phyloP scores from a whole-genome alignment of 495 filamentous ascomycete species.

The Eremomyces bilateralis region DNA sequence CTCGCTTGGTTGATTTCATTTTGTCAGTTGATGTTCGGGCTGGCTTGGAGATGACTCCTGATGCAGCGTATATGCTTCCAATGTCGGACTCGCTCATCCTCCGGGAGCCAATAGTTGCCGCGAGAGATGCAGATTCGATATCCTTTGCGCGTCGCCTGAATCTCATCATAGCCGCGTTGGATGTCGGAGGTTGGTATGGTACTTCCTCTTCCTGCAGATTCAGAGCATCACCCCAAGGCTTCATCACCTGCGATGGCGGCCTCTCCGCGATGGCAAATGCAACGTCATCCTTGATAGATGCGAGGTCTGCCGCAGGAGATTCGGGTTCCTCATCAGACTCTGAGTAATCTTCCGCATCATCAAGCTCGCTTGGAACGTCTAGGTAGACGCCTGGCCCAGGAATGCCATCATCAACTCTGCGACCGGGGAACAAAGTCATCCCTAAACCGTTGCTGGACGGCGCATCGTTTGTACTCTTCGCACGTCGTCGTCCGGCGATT shows the following conservation, averaged over 20 bases:
- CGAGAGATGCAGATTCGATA: conserved; percentile 14
- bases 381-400: conserved; percentile 15
- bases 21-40: conserved; percentile 5
- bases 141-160: conserved; percentile 13
- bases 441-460: conserved; percentile 4
- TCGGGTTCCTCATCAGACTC: conserved; percentile 8
- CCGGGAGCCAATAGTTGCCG: conserved; percentile 17
- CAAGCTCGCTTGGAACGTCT: conserved; percentile 13
- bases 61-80: conserved; percentile 10
- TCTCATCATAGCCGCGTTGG: conserved; percentile 16
- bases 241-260: not conserved
- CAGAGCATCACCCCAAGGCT: conserved; percentile 14
- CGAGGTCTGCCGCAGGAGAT: conserved; percentile 12
- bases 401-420: conserved; percentile 13
- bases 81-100: conserved; percentile 15
- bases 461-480: conserved; percentile 15
- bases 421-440: conserved; percentile 4
- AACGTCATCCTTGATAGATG: conserved; percentile 2
- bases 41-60: conserved; percentile 7
- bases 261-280: not conserved
- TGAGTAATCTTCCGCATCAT: conserved; percentile 10
- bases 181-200: conserved; percentile 14
- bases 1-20: conserved; percentile 9
- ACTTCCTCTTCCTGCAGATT: no score
- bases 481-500: conserved; percentile 7